These are phyloP conservation scores for Diplodia mutila DNA, from an alignment of 2,329 filamentous ascomycete species.

Conservation along the genomic window DNA sequence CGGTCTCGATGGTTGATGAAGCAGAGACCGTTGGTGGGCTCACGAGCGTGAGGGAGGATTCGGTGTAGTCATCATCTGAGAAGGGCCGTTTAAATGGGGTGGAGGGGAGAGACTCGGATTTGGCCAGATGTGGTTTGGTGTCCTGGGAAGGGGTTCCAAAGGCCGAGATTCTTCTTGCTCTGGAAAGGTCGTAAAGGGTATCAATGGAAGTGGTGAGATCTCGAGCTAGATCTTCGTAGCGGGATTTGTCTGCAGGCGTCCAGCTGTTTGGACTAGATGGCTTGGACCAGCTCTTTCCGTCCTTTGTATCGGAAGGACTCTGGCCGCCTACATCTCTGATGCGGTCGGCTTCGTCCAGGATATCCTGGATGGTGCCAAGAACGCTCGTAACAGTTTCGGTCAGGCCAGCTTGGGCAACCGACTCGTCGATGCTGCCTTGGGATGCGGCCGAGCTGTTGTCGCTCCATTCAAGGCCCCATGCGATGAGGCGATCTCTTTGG, in stretches of 20 bases:
- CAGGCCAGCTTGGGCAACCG: slow-evolving; percentile 67
- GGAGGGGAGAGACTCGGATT: slow-evolving; percentile 8
- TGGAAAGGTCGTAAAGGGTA: slow-evolving; percentile 75
- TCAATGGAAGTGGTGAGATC: slow-evolving; percentile 79
- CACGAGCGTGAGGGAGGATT: slow-evolving; percentile 50
- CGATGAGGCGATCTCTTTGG: slow-evolving; percentile 77
- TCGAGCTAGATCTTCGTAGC: slow-evolving; percentile 74
- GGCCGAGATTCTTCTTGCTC: slow-evolving; percentile 57
- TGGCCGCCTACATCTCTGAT: slow-evolving; percentile 61
- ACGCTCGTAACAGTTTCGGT: slow-evolving; percentile 79
- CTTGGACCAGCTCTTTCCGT: too few species aligned
- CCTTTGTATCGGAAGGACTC: slow-evolving; percentile 38
- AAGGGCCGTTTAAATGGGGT: slow-evolving; percentile 17
- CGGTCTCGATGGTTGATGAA: slow-evolving; percentile 4
- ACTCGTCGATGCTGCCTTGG: slow-evolving; percentile 73
- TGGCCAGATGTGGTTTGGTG: slow-evolving; percentile 6
- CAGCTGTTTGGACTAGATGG: slow-evolving; percentile 41
- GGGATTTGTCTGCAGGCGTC: slow-evolving; percentile 69
- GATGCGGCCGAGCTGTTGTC: slow-evolving; percentile 62
- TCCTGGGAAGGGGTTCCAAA: background rate
- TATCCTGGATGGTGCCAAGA: slow-evolving; percentile 79
- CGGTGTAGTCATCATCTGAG: slow-evolving; percentile 34
- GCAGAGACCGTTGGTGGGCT: slow-evolving; percentile 38
- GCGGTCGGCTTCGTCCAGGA: slow-evolving; percentile 74
- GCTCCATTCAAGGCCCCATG: slow-evolving; percentile 82